Base-by-base conservation (phyloP, 2,329 filamentous ascomycete species). In the Balansia obtecta region DNA sequence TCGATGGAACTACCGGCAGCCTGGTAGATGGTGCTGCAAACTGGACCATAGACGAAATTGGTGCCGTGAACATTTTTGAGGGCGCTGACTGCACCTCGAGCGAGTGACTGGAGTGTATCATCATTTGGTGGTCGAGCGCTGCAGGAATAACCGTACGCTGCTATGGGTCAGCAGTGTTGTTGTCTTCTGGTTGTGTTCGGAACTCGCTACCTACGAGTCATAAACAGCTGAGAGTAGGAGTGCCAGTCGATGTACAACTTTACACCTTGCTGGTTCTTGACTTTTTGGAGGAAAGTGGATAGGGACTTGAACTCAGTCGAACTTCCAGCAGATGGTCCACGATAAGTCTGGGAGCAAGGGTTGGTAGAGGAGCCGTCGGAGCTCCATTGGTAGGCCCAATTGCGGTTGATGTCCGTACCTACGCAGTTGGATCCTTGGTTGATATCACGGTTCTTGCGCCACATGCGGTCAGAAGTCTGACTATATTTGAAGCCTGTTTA, bases 181-280 rank as follows among this genome's bases (percentile, higher is more conserved):
- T 20, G 18, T 12, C 40, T 22, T 42, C 4, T 42, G 11, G 40
- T 39, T 39, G 9, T 16, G 8, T 10, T 9, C 13, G 7, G 32
- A 15, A 27, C 2, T 34, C 30, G 15, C 33, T 4, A 83, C 74
- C 65, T 77, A 83, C 61, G 78, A 76, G 66, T 71, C 62, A 80
- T 73, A 52, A 83, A 73, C 33, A 78, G 68, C 50, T 84, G 80
- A 11, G 72, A 75, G 64, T 82, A 85, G 0, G 77, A 73, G 65
- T 85, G 82, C 60, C 76, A 79, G 63, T 85, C 82, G 55, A 85
- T 76, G 63, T 76, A 85, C 2, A 82, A 68, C 57, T 77, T 75
- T 40, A 84, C 66, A 1, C 77, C 76, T 53, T 75, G 69, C 3
- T 56, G 50, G 9, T 58, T 53, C 52, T 66, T 64, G 50, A 64